Evolutionary conservation across 805 yeast genomes (phyloP).

Genomic region (Ogataea henricii): DNA sequence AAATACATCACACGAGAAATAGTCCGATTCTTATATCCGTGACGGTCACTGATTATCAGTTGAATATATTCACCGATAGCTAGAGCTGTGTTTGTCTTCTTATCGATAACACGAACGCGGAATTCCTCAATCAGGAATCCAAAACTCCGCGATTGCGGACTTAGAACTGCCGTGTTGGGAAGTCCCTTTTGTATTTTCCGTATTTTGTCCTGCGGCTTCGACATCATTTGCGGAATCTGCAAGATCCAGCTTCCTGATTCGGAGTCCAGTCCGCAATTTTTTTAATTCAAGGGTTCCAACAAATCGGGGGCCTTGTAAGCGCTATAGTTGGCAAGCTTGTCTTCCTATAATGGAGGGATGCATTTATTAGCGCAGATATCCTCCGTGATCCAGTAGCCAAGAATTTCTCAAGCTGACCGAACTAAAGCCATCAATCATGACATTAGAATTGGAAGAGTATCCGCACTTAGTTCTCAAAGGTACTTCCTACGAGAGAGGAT

Average conservation of each 20-base stretch:
- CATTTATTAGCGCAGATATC: no score
- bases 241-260: not conserved
- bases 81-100: not conserved
- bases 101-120: not conserved
- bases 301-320: not conserved
- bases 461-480: constrained; percentile 6
- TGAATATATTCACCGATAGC: no score
- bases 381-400: no score
- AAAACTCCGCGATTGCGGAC: not conserved
- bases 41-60: not conserved
- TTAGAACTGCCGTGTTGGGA: not conserved
- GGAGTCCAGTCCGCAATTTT: not conserved
- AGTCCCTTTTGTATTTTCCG: not conserved
- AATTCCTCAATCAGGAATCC: not conserved
- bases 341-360: no score
- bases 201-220: not conserved
- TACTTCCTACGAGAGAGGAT: constrained; percentile 11
- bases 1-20: not conserved
- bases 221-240: not conserved
- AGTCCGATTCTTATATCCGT: not conserved
- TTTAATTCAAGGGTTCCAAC: not conserved
- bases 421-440: not conserved
- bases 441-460: constrained; percentile 1
- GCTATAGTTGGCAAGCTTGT: no score
- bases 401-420: not conserved